phyloP scores from a whole-genome alignment of 2,329 filamentous ascomycete genomes.

The Aspergillus sp. region DNA sequence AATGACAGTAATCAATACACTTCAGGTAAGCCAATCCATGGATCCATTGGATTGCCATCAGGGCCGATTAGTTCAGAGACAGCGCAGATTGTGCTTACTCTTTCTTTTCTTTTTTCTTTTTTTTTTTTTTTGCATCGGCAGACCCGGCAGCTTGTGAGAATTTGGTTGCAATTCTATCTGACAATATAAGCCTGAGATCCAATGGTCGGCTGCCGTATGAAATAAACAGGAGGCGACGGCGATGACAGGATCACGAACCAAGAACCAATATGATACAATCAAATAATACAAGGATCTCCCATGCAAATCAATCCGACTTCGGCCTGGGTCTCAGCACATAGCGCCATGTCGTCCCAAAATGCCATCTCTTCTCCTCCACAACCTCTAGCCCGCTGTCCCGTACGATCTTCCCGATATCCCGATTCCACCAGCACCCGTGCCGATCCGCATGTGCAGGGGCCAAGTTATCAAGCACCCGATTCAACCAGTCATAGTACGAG shows the following conservation, averaged over 20 bases:
- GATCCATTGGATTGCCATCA: no score
- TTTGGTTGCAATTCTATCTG: no score
- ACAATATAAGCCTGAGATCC: no score
- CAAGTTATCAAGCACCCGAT: constrained; percentile 41
- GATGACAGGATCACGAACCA: background rate
- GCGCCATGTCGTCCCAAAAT: constrained; percentile 45
- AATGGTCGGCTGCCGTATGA: no score
- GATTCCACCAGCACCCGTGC: constrained; percentile 50
- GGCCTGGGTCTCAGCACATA: constrained; percentile 31
- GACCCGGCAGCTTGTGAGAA: no score
- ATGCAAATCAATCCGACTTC: background rate
- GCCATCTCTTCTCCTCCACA: constrained; percentile 40
- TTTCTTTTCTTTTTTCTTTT: no score
- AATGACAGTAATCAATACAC: no score
- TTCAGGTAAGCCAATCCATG: no score
- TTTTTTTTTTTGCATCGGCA: no score
- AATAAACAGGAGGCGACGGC: no score
- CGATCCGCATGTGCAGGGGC: constrained; percentile 43
- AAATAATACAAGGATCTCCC: background rate
- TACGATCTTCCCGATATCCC: constrained; percentile 45
- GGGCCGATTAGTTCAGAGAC: no score
- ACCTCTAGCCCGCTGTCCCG: constrained; percentile 42
- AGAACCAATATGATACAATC: background rate
- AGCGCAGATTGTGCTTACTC: no score
- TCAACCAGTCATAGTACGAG: constrained; percentile 42